Evolutionary conservation across 768 basidiomycete genomes (phyloP), one percentile per base, ranked within the genome.

Genomic region (Lentinula sp.): DNA sequence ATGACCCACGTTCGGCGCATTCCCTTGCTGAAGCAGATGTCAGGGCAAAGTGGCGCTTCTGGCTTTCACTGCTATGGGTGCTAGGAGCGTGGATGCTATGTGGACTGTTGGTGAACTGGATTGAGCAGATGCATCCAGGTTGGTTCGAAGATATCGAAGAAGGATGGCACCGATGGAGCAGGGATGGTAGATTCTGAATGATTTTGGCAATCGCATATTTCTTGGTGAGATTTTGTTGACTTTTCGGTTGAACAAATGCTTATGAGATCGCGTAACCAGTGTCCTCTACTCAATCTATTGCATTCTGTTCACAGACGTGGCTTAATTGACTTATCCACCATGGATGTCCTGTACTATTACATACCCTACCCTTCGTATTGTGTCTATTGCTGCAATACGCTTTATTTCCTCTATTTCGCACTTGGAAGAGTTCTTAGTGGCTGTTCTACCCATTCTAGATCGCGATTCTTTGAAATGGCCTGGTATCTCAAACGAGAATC

Each of bases 41-140:
- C 2, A 68, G 78, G 55, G 78, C 78, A 23, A 67, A 73, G 41
- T 65, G 68, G 69, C 68, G 79, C 65, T 79, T 80, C 65, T 65
- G 71, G 7, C 68, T 66, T 23, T 70, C 72, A 7, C 49, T 74
- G 32, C 41, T 71, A 42, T 72, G 72, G 60, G 75, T 71, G 13
- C 8, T 75, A 9, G 66, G 62, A 4, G 37, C 74, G 8, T 75
- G 68, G 63, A 18, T 71, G 39, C 42, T 73, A 37, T 60, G 70
- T 54, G 71, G 69, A 23, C 62, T 70, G 32, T 52, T 72, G 41
- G 60, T 73, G 6, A 52, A 28, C 18, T 59, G 48, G 59, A 15
- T 60, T 12, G 35, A 60, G 20, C 53, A 18, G 9, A 20, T 16
- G 12, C 33, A 59, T 18, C 45, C 37, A 28, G 37, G 39, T 12